A percentile compares a stretch with the other conserved stretches of the same genome.
Evolutionary conservation across 768 basidiomycete species (phyloP).

Genomic region (Phaeotremella fagi): DNA sequence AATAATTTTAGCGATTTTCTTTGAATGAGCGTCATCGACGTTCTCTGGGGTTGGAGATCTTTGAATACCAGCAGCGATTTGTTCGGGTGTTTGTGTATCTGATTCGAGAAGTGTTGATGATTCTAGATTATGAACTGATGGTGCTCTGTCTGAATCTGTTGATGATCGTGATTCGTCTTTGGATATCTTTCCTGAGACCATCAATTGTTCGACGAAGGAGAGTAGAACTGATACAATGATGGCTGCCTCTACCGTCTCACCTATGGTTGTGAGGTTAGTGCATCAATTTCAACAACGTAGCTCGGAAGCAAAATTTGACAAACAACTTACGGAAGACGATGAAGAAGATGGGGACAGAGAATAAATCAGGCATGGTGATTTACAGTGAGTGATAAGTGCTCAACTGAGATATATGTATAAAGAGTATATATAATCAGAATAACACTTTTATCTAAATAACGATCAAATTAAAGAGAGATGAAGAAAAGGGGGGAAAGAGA

Average conservation of each 20-base stretch:
- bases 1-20: conserved; percentile 26
- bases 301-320: too few relatives aligned
- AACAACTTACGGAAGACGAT: conserved; percentile 68
- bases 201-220: conserved; percentile 74
- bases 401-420: background rate
- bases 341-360: conserved; percentile 91
- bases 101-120: background rate
- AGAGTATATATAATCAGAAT: background rate
- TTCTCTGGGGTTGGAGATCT: background rate
- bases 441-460: too few relatives aligned
- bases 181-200: conserved; percentile 37
- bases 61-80: background rate
- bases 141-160: background rate
- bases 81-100: background rate
- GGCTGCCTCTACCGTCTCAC: conserved; percentile 81
- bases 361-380: conserved; percentile 63
- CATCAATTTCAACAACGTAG: background rate
- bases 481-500: background rate
- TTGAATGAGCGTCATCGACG: background rate
- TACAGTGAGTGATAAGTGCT: background rate
- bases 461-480: background rate
- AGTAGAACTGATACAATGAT: conserved; percentile 91
- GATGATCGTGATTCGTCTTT: background rate
- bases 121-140: background rate
- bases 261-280: conserved; percentile 10